Percentiles rank a stretch among this genome's conserved stretches.
Conservation (phyloP, 108 stramenopile species). For the Cyclotella baltica region DNA sequence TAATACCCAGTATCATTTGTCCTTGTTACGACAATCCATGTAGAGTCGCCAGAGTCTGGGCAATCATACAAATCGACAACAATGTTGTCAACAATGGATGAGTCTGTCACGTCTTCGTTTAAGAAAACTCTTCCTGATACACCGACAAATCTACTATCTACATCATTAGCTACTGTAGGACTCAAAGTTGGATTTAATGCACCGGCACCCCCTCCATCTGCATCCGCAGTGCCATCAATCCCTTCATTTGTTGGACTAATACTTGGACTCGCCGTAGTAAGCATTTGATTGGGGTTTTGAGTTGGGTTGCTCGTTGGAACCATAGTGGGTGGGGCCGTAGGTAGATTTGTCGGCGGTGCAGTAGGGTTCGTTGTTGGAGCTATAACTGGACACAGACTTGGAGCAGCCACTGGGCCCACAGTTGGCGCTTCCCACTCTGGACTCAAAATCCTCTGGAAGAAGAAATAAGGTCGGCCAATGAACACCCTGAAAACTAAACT, state of each 20-base stretch:
- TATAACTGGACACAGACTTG: background rate
- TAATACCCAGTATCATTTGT: constrained; percentile 28
- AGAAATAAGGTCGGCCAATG: no score
- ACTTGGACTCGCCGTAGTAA: background rate
- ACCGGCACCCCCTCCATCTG: no score
- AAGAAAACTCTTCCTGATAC: constrained; percentile 27
- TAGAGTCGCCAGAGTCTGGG: background rate
- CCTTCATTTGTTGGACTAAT: background rate
- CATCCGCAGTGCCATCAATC: no score
- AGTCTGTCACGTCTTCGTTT: background rate
- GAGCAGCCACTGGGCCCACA: background rate
- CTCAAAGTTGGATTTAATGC: background rate
- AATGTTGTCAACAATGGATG: constrained; percentile 18
- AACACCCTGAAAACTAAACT: no score
- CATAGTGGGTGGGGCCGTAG: no score
- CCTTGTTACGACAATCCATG: constrained; percentile 37
- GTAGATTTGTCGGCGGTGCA: background rate
- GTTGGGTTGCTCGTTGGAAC: no score
- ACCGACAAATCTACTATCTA: background rate
- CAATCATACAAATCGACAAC: constrained; percentile 50
- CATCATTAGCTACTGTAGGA: background rate
- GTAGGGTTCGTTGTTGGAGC: constrained; percentile 7
- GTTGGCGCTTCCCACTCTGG: constrained; percentile 8
- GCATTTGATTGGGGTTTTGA: no score
- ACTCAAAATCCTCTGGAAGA: constrained; percentile 23